Evolutionary conservation across 176 grass and related monocot genomes (phyloP).

Genomic region (Panicum miliaceum): DNA sequence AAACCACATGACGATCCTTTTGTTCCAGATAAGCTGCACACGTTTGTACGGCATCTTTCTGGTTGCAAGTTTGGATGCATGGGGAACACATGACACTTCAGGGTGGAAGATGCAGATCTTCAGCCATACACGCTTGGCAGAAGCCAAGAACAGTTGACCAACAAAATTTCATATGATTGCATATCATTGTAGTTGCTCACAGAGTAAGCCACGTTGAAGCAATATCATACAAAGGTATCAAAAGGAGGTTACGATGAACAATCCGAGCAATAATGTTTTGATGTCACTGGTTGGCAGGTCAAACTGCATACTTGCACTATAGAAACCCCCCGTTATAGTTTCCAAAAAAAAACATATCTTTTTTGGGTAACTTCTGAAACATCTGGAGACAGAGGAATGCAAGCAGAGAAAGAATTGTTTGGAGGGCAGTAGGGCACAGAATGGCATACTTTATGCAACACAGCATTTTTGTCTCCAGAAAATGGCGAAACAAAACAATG

Average conservation of each 20-base stretch:
- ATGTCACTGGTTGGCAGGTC: background rate
- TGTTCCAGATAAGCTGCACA: conserved; percentile 6
- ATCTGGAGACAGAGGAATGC: background rate
- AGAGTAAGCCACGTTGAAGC: conserved; percentile 23
- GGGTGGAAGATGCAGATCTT: background rate
- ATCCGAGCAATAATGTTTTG: background rate
- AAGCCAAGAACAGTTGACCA: conserved; percentile 7
- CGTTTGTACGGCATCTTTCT: conserved; percentile 22
- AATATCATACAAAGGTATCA: background rate
- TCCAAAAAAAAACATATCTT: no score
- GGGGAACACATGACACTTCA: conserved; percentile 28
- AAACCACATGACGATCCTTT: conserved; percentile 23
- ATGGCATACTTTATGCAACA: background rate
- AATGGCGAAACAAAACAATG: background rate
- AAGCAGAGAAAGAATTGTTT: background rate
- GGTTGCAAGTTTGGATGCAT: conserved; percentile 9
- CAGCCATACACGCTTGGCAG: conserved; percentile 20
- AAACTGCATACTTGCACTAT: conserved; percentile 24
- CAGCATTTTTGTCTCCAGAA: background rate
- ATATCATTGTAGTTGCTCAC: background rate
- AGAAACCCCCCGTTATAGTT: background rate
- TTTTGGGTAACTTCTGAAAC: background rate
- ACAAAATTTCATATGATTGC: background rate
- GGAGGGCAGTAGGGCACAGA: background rate
- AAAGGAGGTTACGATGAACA: background rate